Base-by-base conservation (phyloP, 805 yeast species). In the Jamesozyma spencerorum region DNA sequence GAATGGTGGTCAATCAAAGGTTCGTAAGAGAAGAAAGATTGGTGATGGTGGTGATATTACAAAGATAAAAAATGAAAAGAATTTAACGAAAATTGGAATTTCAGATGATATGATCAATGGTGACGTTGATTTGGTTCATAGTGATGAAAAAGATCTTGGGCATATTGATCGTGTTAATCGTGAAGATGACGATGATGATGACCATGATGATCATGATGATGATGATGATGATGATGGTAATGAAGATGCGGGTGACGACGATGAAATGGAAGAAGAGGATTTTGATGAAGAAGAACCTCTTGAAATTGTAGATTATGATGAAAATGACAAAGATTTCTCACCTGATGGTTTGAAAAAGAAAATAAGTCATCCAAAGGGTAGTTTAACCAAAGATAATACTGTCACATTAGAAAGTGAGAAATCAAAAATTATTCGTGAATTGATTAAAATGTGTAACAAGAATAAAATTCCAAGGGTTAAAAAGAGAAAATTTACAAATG, bases 401-500 rank as follows among this genome's bases (percentile, higher is more conserved):
- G 45, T 57, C 3, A 57, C 50, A 5, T 27, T 58, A 31, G 47
- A 54, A 18, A 54, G 61, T 33, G 59, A 55, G 17, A 50, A 47
- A 34, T 32, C 55, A 7, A 49, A 45, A 28, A 60, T 60, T 24
- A 46, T 50, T 10, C 49, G 53, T 22, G 64, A 60, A 37, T 42
- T 60, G 39, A 47, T 50, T 12, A 53, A 54, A 41, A 50, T 58
- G 57, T 50, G 50, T 33, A 53, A 53, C 28, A 59, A 56, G 40
- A 58, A 51, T 40, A 49, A 49, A 35, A 46, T 46, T 18, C 56
- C 47, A 35, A 56, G 54, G 41, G 50, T 47, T 14, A 59, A 55
- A 43, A 60, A 60, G 43, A 56, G 65, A 41, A 53, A 57, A 36
- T 58, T 57, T 40, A 57, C 63, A 2, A 60, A 57, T 38, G 50